Evolutionary conservation across 257 asterid genomes (phyloP), one percentile per base, ranked within the genome.

Genomic region (Scutellaria baicalensis): DNA sequence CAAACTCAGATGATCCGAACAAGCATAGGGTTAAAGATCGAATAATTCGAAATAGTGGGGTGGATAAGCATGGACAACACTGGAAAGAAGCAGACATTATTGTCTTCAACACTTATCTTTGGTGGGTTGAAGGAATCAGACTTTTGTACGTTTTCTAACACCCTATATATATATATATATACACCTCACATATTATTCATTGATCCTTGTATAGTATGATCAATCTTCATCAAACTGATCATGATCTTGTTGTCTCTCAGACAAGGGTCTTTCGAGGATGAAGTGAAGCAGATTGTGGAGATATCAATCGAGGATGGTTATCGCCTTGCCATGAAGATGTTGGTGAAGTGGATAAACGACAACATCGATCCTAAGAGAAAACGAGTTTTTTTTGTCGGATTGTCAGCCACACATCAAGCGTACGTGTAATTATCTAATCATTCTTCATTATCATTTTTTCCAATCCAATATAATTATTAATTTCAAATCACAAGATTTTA

Each of bases 111-210:
- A 80, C 94, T 17, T 93, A 90, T 64, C 79, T 85, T 42, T 93
- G 98, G 98, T 91, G 98, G 98, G 85, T 79, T 72, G 43, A 86
- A 0, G 90, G 89, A 44, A 81, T 92, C 76, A 79, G 84, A 20
- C 66, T 92, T 20, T 38, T 84, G 95, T 91, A 79, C 8, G 68
- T 42, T 18, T 50, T 40, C 51, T 11, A 9, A 21, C 40, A 51
- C 11, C 55, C 7, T 7, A 9, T 2, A 23, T 23, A 23, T 2
- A 23, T 23, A 23, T 23, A 23, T 23, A 23, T 23, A 23, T n/a
- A n/a, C n/a, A n/a, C n/a, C n/a, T n/a, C n/a, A n/a, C n/a, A n/a
- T n/a, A n/a, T n/a, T n/a, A n/a, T n/a, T n/a, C n/a, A n/a, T n/a
- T n/a, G n/a, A n/a, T n/a, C n/a, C n/a, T n/a, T n/a, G n/a, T n/a